phyloP scores from a whole-genome alignment of 139 green algal species.

The Microglena sp. region DNA sequence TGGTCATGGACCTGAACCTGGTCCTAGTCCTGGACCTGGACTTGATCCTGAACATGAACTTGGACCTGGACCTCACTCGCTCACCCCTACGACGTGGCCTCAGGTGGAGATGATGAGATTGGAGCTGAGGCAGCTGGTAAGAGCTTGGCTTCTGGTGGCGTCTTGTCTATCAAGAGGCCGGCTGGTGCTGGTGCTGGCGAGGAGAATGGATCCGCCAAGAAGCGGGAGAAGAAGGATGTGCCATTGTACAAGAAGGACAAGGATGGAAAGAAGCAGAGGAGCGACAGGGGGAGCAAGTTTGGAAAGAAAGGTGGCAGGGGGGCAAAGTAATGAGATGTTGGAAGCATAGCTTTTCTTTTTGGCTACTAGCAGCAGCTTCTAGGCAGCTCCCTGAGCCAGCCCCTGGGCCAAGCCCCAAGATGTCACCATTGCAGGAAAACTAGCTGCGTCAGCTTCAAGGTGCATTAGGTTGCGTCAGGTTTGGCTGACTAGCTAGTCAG shows the following conservation, averaged over 20 bases:
- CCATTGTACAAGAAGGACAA: conserved; percentile 36
- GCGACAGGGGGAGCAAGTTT: conserved; percentile 2
- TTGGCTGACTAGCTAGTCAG: no score
- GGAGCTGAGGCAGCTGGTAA: background rate
- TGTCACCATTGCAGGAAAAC: no score
- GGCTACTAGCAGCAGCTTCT: no score
- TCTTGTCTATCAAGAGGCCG: background rate
- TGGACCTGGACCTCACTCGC: background rate
- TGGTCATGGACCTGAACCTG: background rate
- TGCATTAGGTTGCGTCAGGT: no score
- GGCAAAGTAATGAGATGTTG: background rate
- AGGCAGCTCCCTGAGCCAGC: no score
- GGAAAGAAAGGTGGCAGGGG: conserved; percentile 2
- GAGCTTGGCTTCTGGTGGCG: background rate
- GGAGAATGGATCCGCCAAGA: background rate
- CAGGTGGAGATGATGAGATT: conserved; percentile 10
- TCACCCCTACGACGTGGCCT: no score
- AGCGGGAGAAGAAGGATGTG: conserved; percentile 10
- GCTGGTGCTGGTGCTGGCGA: background rate
- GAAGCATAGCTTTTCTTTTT: no score
- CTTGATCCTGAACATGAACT: background rate
- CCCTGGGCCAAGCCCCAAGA: no score
- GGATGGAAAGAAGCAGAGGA: conserved; percentile 15
- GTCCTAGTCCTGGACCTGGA: background rate
- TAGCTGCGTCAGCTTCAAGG: no score